Conservation (phyloP, 208 protist species). For the Wallacemonas sp. region DNA sequence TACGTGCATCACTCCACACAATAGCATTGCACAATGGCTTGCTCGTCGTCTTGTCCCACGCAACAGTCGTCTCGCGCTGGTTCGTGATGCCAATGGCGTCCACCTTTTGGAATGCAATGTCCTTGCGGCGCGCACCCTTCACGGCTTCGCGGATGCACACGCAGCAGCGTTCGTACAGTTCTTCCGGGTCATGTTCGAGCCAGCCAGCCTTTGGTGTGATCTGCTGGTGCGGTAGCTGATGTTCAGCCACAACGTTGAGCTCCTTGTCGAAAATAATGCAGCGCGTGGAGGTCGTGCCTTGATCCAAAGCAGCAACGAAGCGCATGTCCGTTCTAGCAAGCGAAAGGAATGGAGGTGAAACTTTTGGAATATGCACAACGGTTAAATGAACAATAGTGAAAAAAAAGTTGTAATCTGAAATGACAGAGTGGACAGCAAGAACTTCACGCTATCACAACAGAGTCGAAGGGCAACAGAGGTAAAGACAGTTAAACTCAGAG, state of each 20-base stretch:
- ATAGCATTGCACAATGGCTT: slow-evolving; percentile 96
- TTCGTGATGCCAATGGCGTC: slow-evolving; percentile 97
- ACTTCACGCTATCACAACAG: background rate
- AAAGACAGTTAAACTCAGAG: no score
- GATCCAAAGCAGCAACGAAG: slow-evolving; percentile 91
- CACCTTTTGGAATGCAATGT: slow-evolving; percentile 48
- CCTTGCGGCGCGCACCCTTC: slow-evolving; percentile 38
- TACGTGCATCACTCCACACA: slow-evolving; percentile 91
- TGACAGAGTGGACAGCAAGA: no score
- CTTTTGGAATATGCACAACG: no score
- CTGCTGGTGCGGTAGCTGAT: slow-evolving; percentile 85
- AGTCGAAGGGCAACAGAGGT: slow-evolving; percentile 17
- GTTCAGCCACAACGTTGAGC: slow-evolving; percentile 47
- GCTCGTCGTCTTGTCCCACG: slow-evolving; percentile 97
- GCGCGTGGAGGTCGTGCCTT: slow-evolving; percentile 94
- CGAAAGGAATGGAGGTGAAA: no score
- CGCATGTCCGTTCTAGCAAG: slow-evolving; percentile 50
- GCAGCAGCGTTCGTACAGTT: slow-evolving; percentile 87
- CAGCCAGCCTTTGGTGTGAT: slow-evolving; percentile 91
- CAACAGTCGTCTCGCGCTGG: slow-evolving; percentile 98
- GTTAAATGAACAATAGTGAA: no score
- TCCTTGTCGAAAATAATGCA: slow-evolving; percentile 93
- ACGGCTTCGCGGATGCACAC: slow-evolving; percentile 76
- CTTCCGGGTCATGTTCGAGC: slow-evolving; percentile 95
- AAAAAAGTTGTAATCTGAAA: no score